Percentiles rank a stretch among this genome's conserved stretches.
Evolutionary conservation across 805 yeast genomes (phyloP).

Genomic region (Nematodospora valgi): DNA sequence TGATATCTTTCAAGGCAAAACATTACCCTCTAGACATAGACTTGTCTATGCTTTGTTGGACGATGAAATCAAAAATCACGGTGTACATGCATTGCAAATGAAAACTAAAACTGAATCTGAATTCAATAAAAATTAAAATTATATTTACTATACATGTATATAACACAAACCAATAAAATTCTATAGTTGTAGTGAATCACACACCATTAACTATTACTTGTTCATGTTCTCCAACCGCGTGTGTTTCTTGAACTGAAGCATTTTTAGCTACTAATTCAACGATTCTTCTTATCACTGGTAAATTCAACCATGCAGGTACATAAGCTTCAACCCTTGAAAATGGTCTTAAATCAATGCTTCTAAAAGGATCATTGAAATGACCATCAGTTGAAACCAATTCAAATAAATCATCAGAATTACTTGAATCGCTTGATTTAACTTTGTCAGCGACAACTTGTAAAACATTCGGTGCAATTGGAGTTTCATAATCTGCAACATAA

Average conservation of each 20-base stretch:
- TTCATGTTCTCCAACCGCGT: constrained; percentile 6
- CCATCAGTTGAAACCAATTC: constrained; percentile 68
- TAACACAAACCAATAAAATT: no score
- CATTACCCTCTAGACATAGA: constrained; percentile 75
- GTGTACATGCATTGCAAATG: constrained; percentile 86
- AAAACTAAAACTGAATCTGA: constrained; percentile 61
- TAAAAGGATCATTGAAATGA: constrained; percentile 80
- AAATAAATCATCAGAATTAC: constrained; percentile 58
- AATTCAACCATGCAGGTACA: constrained; percentile 90
- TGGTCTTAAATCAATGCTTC: constrained; percentile 69
- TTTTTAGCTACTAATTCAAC: constrained; percentile 84
- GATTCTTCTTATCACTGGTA: constrained; percentile 84
- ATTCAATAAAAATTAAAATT: constrained; percentile 6
- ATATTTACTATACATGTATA: background rate
- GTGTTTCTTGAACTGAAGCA: constrained; percentile 64
- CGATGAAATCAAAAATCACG: constrained; percentile 67
- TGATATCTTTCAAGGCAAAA: constrained; percentile 60
- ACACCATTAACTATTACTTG: background rate
- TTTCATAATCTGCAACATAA: constrained; percentile 89
- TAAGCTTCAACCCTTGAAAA: constrained; percentile 83
- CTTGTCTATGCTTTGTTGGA: constrained; percentile 63
- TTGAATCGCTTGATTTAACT: constrained; percentile 59
- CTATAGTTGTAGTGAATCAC: no score
- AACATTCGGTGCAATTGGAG: constrained; percentile 82
- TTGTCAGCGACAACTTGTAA: constrained; percentile 76